Conservation (phyloP, 495 filamentous ascomycete genomes). For the Neurospora sp. region DNA sequence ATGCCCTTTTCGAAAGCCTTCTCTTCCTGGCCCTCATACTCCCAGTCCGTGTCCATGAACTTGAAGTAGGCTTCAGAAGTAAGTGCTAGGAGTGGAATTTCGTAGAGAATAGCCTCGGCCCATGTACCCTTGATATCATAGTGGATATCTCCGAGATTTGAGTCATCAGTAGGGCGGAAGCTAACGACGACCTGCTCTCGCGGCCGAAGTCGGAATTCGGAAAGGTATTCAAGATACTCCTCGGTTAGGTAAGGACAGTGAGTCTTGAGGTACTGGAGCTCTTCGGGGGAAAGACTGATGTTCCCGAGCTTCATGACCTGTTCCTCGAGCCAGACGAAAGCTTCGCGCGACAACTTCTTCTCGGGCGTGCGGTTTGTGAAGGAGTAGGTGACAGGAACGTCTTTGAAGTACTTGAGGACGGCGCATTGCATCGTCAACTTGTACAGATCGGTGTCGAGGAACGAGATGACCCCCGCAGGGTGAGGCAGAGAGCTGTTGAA, state of each 20-base stretch:
- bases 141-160: slow-evolving; percentile 62
- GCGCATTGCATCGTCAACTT: slow-evolving; percentile 98
- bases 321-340: slow-evolving; percentile 73
- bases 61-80: slow-evolving; percentile 95
- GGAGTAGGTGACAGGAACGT: slow-evolving; percentile 76
- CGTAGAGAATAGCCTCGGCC: slow-evolving; percentile 94
- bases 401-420: slow-evolving; percentile 77
- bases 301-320: slow-evolving; percentile 76
- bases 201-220: slow-evolving; percentile 69
- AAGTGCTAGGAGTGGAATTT: slow-evolving; percentile 86
- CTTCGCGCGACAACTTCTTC: slow-evolving; percentile 75
- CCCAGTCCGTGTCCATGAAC: slow-evolving; percentile 87
- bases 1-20: slow-evolving; percentile 70
- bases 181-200: slow-evolving; percentile 63
- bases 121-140: slow-evolving; percentile 71
- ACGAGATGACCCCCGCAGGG: slow-evolving; percentile 69
- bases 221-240: slow-evolving; percentile 69
- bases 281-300: slow-evolving; percentile 64
- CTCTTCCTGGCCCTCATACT: slow-evolving; percentile 71
- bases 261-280: slow-evolving; percentile 64
- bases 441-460: slow-evolving; percentile 95
- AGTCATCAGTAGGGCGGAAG: slow-evolving; percentile 59
- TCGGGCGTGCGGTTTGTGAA: slow-evolving; percentile 93
- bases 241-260: slow-evolving; percentile 74
- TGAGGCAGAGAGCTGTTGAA: slow-evolving; percentile 48